Conservation (phyloP, 352 stramenopile species). For the Phytopythium helicoides region DNA sequence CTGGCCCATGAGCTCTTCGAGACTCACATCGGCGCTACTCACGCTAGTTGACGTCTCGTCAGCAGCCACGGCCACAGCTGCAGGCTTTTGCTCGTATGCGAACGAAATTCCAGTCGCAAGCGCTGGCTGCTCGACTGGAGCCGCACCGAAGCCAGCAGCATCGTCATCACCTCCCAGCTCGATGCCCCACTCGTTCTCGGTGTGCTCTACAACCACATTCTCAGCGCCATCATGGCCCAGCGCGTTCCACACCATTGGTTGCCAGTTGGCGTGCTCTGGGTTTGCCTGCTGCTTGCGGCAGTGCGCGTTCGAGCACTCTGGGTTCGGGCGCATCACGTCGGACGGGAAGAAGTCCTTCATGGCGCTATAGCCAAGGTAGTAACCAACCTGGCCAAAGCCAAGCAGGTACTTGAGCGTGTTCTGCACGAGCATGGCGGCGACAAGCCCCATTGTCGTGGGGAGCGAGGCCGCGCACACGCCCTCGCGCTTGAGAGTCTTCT, state of each 20-base stretch:
- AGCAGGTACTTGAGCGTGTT: slow-evolving; percentile 89
- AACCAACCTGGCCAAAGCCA: slow-evolving; percentile 83
- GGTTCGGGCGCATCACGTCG: slow-evolving; percentile 80
- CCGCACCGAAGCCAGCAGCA: slow-evolving; percentile 1
- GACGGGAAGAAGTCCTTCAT: slow-evolving; percentile 88
- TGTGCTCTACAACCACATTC: slow-evolving; percentile 51
- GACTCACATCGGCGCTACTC: slow-evolving; percentile 42
- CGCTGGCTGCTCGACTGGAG: slow-evolving; percentile 11
- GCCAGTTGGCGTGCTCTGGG: slow-evolving; percentile 45
- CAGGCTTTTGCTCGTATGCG: slow-evolving; percentile 46
- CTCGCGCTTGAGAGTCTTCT: slow-evolving; percentile 86
- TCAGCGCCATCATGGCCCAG: slow-evolving; percentile 51
- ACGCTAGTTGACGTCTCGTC: slow-evolving; percentile 25
- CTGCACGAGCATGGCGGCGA: slow-evolving; percentile 84
- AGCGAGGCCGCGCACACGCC: slow-evolving; percentile 87
- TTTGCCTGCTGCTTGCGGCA: slow-evolving; percentile 70
- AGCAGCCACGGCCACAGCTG: neutral
- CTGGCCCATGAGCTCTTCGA: slow-evolving; percentile 81
- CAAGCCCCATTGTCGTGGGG: slow-evolving; percentile 88
- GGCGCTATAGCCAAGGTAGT: slow-evolving; percentile 87
- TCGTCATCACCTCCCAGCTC: slow-evolving; percentile 42
- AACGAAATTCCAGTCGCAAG: slow-evolving; percentile 58
- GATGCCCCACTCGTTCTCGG: slow-evolving; percentile 89
- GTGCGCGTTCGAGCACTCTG: slow-evolving; percentile 76
- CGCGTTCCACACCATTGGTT: slow-evolving; percentile 69